A percentile compares a stretch with the other conserved stretches of the same genome.
These are phyloP conservation scores for Breviolum minutum DNA, from an alignment of 73 alveolate species.

Conservation along the genomic window DNA sequence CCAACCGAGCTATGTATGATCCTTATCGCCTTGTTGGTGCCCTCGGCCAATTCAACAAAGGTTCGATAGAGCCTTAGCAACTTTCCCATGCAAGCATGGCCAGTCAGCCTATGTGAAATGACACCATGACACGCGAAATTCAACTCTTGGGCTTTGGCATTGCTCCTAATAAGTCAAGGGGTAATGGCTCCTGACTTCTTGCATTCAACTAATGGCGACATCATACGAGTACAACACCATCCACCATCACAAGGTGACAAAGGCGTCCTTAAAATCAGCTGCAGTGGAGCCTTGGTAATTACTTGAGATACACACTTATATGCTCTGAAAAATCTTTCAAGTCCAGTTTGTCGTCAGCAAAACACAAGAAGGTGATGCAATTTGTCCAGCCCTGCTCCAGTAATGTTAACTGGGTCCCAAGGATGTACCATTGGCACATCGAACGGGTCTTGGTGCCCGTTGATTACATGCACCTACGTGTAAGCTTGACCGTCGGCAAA, in stretches of 20 bases:
- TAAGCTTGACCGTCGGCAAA: too few species aligned
- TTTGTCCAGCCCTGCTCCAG: neutral
- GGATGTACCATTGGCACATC: neutral
- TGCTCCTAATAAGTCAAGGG: constrained; percentile 18
- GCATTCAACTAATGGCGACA: too few species aligned
- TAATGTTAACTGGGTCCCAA: neutral
- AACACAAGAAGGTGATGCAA: neutral
- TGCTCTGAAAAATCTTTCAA: too few species aligned
- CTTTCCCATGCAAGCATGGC: neutral
- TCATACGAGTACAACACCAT: too few species aligned
- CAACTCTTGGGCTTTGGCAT: neutral
- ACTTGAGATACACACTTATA: too few species aligned
- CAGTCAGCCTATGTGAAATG: neutral
- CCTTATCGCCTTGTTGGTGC: neutral
- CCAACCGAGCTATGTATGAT: neutral
- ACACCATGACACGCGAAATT: neutral
- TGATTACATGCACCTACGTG: too few species aligned
- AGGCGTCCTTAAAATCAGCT: too few species aligned
- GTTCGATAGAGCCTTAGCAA: constrained; percentile 53
- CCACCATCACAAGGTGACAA: too few species aligned
- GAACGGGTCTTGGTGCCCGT: neutral
- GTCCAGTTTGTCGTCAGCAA: too few species aligned
- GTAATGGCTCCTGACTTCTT: constrained; percentile 23
- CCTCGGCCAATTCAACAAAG: constrained; percentile 54
- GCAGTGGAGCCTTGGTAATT: too few species aligned